These are phyloP conservation scores for Serendipita indica DNA, from an alignment of 768 basidiomycete species.

Conservation along the genomic window DNA sequence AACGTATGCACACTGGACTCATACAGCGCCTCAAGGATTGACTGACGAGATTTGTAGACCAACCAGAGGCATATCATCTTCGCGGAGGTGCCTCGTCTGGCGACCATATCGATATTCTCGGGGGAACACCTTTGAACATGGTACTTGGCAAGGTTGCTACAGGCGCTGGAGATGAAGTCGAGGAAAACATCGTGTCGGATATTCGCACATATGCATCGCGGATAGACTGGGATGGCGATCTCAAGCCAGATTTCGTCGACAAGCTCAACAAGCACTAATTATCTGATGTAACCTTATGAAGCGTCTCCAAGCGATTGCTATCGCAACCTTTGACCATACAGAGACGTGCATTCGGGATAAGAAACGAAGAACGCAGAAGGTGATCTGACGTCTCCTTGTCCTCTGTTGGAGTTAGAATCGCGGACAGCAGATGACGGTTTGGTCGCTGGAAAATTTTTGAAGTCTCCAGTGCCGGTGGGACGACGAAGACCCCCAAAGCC, in stretches of 20 bases:
- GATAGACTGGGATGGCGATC: slow-evolving; percentile 56
- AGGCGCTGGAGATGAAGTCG: slow-evolving; percentile 58
- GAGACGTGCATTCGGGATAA: too few relatives aligned
- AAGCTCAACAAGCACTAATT: too few relatives aligned
- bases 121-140: slow-evolving; percentile 31
- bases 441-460: too few relatives aligned
- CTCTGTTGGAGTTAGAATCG: too few relatives aligned
- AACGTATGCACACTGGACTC: background rate
- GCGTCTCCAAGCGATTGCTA: too few relatives aligned
- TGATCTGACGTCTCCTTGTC: too few relatives aligned
- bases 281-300: too few relatives aligned
- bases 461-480: too few relatives aligned
- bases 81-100: slow-evolving; percentile 87
- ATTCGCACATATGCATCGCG: slow-evolving; percentile 60
- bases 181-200: slow-evolving; percentile 55
- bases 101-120: slow-evolving; percentile 73
- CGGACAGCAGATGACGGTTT: too few relatives aligned
- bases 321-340: too few relatives aligned
- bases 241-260: background rate
- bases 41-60: slow-evolving; percentile 53
- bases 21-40: background rate
- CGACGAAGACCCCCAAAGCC: too few relatives aligned
- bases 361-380: too few relatives aligned
- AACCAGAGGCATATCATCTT: slow-evolving; percentile 49
- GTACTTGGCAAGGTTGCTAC: slow-evolving; percentile 84